A percentile compares a stretch with the other conserved stretches of the same genome.
Evolutionary conservation across 345 rosid genomes (phyloP).

Genomic region (Hibiscus mutabilis): DNA sequence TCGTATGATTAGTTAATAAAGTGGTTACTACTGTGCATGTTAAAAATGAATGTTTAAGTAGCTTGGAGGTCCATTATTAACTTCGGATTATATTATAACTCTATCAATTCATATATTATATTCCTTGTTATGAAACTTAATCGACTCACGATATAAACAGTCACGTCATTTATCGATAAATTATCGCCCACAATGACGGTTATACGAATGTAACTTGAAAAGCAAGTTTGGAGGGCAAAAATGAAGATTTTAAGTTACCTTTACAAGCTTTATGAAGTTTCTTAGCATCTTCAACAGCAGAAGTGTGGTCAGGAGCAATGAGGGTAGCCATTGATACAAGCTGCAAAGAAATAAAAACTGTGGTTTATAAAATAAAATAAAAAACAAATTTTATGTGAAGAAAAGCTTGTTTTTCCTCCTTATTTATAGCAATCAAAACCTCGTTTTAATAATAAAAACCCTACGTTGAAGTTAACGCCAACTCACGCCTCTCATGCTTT

Average conservation of each 20-base stretch:
- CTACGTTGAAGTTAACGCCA: slow-evolving; percentile 12
- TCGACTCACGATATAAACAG: no score
- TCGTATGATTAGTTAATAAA: no score
- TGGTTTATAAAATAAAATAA: no score
- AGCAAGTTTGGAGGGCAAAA: neutral
- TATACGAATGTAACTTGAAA: neutral
- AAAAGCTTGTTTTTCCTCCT: neutral
- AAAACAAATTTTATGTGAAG: neutral
- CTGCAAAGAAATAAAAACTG: neutral
- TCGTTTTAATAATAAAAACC: neutral
- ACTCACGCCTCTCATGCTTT: neutral
- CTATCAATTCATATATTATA: no score
- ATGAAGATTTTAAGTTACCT: slow-evolving; percentile 19
- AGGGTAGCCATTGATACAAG: slow-evolving; percentile 29
- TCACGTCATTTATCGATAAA: no score
- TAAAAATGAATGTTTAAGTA: no score
- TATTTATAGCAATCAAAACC: neutral
- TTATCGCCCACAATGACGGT: neutral
- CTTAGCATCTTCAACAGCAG: slow-evolving; percentile 36
- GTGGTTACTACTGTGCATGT: no score
- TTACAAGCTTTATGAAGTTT: slow-evolving; percentile 28
- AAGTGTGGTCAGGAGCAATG: slow-evolving; percentile 26
- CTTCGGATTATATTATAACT: no score
- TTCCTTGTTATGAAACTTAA: no score
- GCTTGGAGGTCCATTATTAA: no score